These are phyloP conservation scores for Rosa persica DNA, from an alignment of 306 rosid genomes.

Conservation along the genomic window DNA sequence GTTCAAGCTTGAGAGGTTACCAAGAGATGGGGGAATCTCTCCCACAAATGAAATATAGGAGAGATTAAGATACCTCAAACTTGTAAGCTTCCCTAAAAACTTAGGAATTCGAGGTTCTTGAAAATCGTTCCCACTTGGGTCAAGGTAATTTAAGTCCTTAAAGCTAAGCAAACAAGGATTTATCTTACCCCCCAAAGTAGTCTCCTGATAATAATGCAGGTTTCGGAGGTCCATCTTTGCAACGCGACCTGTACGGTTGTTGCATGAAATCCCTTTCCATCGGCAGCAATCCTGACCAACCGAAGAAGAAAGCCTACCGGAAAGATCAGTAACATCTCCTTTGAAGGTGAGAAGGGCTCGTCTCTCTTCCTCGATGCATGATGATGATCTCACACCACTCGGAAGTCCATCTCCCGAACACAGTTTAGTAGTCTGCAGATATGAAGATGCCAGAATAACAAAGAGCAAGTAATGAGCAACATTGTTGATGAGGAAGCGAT, in stretches of 20 bases:
- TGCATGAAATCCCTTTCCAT: not conserved
- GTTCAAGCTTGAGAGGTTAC: not conserved
- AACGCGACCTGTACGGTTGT: not conserved
- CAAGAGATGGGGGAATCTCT: not conserved
- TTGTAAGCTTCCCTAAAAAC: slow-evolving; percentile 20
- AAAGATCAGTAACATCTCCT: slow-evolving; percentile 34
- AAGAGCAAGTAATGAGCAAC: slow-evolving; percentile 2
- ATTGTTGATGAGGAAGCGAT: not conserved
- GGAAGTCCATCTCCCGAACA: not conserved
- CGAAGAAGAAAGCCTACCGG: slow-evolving; percentile 28
- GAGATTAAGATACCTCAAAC: slow-evolving; percentile 36
- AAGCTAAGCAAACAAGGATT: not conserved
- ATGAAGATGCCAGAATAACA: not conserved
- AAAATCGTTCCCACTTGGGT: not conserved
- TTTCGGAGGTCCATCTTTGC: not conserved
- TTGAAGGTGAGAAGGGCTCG: slow-evolving; percentile 38
- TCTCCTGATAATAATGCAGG: too few species aligned
- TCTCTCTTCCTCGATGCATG: slow-evolving; percentile 27
- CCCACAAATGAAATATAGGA: slow-evolving; percentile 21
- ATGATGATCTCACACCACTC: not conserved
- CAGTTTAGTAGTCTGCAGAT: not conserved
- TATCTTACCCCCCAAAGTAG: not conserved
- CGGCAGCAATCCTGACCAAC: not conserved
- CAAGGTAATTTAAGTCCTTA: not conserved
- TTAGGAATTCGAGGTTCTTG: not conserved